Conservation (phyloP, 495 filamentous ascomycete species). For the Parachaetomium inaequale region DNA sequence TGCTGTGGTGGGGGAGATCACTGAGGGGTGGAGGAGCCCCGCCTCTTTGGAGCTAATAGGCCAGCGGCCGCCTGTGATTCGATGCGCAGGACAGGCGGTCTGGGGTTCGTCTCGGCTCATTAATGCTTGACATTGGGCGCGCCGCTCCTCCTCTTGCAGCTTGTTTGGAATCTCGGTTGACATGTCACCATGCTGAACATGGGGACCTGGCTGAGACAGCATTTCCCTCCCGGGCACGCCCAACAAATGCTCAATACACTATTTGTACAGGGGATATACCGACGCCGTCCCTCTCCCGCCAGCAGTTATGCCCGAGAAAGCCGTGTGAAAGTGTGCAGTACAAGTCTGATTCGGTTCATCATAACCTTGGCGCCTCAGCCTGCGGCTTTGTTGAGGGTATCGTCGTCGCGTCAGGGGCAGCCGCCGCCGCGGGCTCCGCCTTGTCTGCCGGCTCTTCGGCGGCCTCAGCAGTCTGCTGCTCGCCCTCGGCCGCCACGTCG, state of each 20-base stretch:
- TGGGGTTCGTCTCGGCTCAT: conserved; percentile 28
- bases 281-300: not conserved
- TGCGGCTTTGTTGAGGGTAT: conserved; percentile 21
- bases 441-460: conserved; percentile 9
- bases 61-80: conserved; percentile 25
- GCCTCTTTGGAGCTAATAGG: conserved; percentile 25
- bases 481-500: conserved; percentile 12
- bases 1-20: conserved; percentile 16
- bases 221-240: not conserved
- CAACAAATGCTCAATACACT: conserved; percentile 24
- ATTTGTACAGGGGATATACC: conserved; percentile 25
- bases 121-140: conserved; percentile 21
- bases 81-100: conserved; percentile 28
- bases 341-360: not conserved
- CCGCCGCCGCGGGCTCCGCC: conserved; percentile 4
- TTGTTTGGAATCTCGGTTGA: conserved; percentile 7
- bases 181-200: not conserved
- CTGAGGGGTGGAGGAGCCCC: conserved; percentile 27
- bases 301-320: not conserved
- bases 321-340: not conserved
- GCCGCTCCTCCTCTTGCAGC: not conserved
- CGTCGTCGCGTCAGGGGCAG: conserved; percentile 16
- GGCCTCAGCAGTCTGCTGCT: conserved; percentile 4
- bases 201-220: not conserved
- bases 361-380: conserved; percentile 26